These are phyloP conservation scores for Corchorus capsularis DNA, from an alignment of 345 rosid genomes.

Conservation along the genomic window DNA sequence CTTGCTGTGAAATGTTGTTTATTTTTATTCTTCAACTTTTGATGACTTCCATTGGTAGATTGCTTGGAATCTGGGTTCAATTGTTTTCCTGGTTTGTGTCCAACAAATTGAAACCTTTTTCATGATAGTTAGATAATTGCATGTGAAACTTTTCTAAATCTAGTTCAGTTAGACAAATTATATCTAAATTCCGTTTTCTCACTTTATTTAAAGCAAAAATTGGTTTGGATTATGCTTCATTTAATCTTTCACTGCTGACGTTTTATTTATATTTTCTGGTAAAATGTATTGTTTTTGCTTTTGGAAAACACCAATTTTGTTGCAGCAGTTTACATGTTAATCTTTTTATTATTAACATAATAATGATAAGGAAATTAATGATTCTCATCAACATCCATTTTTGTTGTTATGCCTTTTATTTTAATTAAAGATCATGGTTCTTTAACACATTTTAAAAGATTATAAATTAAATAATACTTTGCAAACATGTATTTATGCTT, in stretches of 20 bases:
- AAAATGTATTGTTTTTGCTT: not conserved
- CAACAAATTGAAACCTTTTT: not conserved
- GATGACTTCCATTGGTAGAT: conserved; percentile 5
- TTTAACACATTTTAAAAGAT: not conserved
- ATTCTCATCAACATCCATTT: not conserved
- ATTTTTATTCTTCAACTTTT: not conserved
- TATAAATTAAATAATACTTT: not conserved
- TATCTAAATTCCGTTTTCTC: not conserved
- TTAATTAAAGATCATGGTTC: not conserved
- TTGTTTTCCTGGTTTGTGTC: not conserved
- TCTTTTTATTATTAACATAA: not conserved
- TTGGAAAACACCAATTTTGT: not conserved
- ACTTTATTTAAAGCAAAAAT: not conserved
- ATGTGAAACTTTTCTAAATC: not conserved
- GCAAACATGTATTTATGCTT: not conserved
- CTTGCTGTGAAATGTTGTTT: not conserved
- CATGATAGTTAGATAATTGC: not conserved
- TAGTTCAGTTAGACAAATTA: not conserved
- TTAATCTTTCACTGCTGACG: not conserved
- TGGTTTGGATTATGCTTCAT: not conserved
- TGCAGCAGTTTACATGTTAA: not conserved
- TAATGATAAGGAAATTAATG: not conserved
- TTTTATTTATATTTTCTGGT: not conserved
- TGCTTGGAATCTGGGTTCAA: not conserved
- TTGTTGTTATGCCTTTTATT: not conserved